Evolutionary conservation across 306 rosid genomes (phyloP), one percentile per base, ranked within the genome.

Genomic region (Quillaja saponaria): DNA sequence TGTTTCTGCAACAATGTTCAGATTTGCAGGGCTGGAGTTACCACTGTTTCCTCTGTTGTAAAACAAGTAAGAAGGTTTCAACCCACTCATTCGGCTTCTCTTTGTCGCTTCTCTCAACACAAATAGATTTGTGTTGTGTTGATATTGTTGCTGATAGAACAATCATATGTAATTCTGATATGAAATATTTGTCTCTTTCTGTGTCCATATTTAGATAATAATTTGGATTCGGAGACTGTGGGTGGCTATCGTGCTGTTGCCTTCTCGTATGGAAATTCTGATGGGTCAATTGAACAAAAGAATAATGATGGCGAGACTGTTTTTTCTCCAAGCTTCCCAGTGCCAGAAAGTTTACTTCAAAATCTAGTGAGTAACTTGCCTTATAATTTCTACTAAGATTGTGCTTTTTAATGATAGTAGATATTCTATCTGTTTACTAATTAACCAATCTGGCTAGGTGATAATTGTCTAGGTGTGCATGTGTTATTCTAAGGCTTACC

Each of bases 401-500:
- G 14, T 56, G 68, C 40, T 66, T 79, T 71, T 69, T 67, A 10
- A 59, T 14, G 17, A 67, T 71, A 61, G 52, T 68, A 69, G 61
- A 49, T 6, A 42, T 67, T 65, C 63, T 75, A 77, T 81, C 61
- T 64, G 71, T 45, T 75, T 71, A 67, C 66, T 64, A 46, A 75
- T 59, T 76, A 72, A 73, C 84, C 82, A 56, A 33, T 82, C 85
- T 82, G 81, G 80, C 76, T 81, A 80, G 85, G 82, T 82, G 95
- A 66, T 80, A 86, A 84, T 71, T 78, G 87, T 73, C 81, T 82
- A 78, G 85, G 80, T n/a, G 86, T 84, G 81, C 95, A 82, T 82
- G 75, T 90, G 81, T 80, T 84, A 71, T 84, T 86, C 97, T 90
- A 86, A 90, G 97, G 96, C 86, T 86, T 86, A 80, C 67, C 73